Percentiles rank a stretch among this genome's conserved stretches.
Evolutionary conservation across 2,329 filamentous ascomycete genomes (phyloP).

Genomic region (Nemania sp.): DNA sequence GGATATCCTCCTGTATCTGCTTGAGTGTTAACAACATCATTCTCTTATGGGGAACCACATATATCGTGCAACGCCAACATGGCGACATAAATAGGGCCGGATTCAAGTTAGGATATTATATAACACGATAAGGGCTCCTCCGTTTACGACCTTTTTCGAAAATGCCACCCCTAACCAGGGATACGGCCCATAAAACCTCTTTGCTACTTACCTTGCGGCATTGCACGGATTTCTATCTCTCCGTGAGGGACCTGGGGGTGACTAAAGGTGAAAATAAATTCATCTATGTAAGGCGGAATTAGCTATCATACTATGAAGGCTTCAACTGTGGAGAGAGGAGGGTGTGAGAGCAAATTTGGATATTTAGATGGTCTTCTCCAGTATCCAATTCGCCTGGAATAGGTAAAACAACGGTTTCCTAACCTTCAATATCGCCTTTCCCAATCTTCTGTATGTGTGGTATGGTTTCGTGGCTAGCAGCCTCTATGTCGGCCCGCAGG

Average conservation of each 20-base stretch:
- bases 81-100: neutral
- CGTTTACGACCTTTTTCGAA: neutral
- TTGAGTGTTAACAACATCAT: conserved; percentile 4
- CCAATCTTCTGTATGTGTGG: conserved; percentile 63
- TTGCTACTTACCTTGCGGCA: conserved; percentile 52
- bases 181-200: neutral
- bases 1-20: conserved; percentile 45
- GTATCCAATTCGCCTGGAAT: neutral
- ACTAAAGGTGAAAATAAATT: conserved; percentile 71
- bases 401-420: neutral
- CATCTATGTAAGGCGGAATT: conserved; percentile 57
- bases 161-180: neutral
- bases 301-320: neutral
- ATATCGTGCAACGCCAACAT: neutral
- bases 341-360: neutral
- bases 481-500: conserved; percentile 45
- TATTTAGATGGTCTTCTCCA: neutral
- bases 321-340: neutral
- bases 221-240: conserved; percentile 54
- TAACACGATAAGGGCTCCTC: neutral
- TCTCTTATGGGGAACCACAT: neutral
- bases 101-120: neutral
- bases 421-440: conserved; percentile 72
- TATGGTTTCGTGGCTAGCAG: conserved; percentile 36
- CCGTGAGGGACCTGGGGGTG: conserved; percentile 45